Evolutionary conservation across 129 eudicot genomes (phyloP).

Genomic region (Chrysanthemum makinoi): DNA sequence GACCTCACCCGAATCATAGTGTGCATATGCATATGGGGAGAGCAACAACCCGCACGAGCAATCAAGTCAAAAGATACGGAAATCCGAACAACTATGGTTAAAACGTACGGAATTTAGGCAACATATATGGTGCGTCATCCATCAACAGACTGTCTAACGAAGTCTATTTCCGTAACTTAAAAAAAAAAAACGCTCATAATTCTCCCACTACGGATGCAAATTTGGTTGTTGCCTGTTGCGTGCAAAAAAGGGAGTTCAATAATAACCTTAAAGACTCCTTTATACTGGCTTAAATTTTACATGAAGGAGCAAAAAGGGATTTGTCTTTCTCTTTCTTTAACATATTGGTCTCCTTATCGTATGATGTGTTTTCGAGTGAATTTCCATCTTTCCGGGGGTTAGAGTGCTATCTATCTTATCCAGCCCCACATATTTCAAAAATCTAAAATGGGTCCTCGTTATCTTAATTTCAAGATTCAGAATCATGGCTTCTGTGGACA

Average conservation of each 20-base stretch:
- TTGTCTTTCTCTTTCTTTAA: conserved; percentile 16
- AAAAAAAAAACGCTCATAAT: background rate
- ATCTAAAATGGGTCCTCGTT: conserved; percentile 41
- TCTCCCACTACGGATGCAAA: conserved; percentile 20
- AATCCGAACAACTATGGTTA: background rate
- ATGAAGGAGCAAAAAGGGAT: conserved; percentile 28
- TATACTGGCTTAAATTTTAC: background rate
- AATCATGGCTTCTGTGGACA: conserved; percentile 28
- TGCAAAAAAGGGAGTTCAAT: conserved; percentile 18
- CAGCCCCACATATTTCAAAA: conserved; percentile 15
- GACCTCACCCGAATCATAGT: conserved; percentile 9
- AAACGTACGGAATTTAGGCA: conserved; percentile 11
- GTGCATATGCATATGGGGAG: background rate
- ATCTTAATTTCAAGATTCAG: conserved; percentile 34
- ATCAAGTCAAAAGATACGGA: conserved; percentile 3
- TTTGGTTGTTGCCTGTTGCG: conserved; percentile 24
- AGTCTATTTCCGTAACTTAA: background rate
- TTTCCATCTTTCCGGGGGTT: conserved; percentile 9
- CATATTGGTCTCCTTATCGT: conserved; percentile 14
- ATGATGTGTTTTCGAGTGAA: background rate
- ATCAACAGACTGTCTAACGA: conserved; percentile 23
- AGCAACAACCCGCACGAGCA: no score
- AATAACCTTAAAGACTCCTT: background rate
- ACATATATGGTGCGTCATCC: conserved; percentile 4
- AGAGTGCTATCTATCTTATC: conserved; percentile 22